Evolutionary conservation across 2,329 filamentous ascomycete genomes (phyloP), one percentile per base, ranked within the genome.

Genomic region (Mycocentrospora acerina): DNA sequence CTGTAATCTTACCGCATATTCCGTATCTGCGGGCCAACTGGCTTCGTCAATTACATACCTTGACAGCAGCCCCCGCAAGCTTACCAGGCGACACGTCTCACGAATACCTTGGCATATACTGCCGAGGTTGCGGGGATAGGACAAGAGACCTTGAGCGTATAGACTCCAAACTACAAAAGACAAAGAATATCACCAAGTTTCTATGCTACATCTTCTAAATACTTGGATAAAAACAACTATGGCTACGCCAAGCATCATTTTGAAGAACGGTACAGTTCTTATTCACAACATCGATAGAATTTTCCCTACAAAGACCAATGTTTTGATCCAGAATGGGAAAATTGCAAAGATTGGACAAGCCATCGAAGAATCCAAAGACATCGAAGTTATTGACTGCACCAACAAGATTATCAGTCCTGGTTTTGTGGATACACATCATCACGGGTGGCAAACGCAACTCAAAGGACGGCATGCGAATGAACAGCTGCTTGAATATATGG

Each of bases 331-430:
- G 27, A 57, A 60, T n/a, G 62, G 60, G 31, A 60, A 39, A 7
- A 71, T 71, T 13, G 34, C 48, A 2, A 63, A 61, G 37, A 61
- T 71, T 14, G 62, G 42, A 29, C 29, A 38, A 14, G 37, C 47
- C 12, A 63, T 69, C 13, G 29, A 44, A 3, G 59, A 60, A 1
- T 29, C 41, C 0, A 24, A 43, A 3, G 59, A 60, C 13, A 64
- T 64, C 2, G 65, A 77, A 34, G 44, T 71, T 2, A 60, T 80
- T n/a, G 71, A 81, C 45, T 72, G 71, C 26, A 68, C 67, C 0
- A 65, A 71, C 35, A 76, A 78, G 50, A 79, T 80, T 35, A 67
- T 80, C 38, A 72, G 71, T 0, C 78, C 78, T 0, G 78, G 78
- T 2, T 80, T 81, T 55, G 16, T 43, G 12, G 76, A 81, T 55